phyloP scores from a whole-genome alignment of 805 yeast genomes.

The Candida awuae region DNA sequence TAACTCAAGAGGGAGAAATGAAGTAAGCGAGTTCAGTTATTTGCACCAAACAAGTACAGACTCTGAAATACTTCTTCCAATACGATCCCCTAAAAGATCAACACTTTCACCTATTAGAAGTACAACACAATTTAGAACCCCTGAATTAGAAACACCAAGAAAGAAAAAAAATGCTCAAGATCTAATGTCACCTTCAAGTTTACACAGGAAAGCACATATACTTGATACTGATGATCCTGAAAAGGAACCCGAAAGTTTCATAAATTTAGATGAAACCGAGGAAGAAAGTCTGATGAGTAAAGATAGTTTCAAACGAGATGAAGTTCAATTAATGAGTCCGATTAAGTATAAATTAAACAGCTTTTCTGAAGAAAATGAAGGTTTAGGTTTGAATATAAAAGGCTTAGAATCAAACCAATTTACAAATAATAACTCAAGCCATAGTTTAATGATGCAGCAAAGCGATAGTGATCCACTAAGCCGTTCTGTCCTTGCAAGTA shows the following conservation, averaged over 20 bases:
- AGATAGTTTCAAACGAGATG: not conserved
- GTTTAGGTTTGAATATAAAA: slow-evolving; percentile 22
- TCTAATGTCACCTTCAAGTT: slow-evolving; percentile 8
- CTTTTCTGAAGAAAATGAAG: slow-evolving; percentile 7
- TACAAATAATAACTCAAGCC: too few species aligned
- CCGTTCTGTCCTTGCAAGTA: too few species aligned
- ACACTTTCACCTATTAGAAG: slow-evolving; percentile 12
- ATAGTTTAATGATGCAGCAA: too few species aligned
- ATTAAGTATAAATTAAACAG: slow-evolving; percentile 1
- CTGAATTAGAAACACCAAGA: slow-evolving; percentile 13
- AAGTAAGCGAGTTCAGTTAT: not conserved
- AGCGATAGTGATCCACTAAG: too few species aligned
- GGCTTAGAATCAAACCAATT: slow-evolving; percentile 14
- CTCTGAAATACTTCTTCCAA: slow-evolving; percentile 23
- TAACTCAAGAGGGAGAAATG: too few species aligned
- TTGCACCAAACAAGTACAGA: slow-evolving; percentile 2
- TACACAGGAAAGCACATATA: slow-evolving; percentile 9
- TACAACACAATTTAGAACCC: slow-evolving; percentile 16
- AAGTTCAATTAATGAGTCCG: slow-evolving; percentile 7
- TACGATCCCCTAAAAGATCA: slow-evolving; percentile 26
- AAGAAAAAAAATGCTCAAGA: slow-evolving; percentile 3
- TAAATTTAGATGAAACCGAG: slow-evolving; percentile 17
- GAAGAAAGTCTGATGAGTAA: slow-evolving; percentile 13
- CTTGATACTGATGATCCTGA: slow-evolving; percentile 11
- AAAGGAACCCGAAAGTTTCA: slow-evolving; percentile 19